These are phyloP conservation scores for Candida quercuum DNA, from an alignment of 805 yeast genomes.

Conservation along the genomic window DNA sequence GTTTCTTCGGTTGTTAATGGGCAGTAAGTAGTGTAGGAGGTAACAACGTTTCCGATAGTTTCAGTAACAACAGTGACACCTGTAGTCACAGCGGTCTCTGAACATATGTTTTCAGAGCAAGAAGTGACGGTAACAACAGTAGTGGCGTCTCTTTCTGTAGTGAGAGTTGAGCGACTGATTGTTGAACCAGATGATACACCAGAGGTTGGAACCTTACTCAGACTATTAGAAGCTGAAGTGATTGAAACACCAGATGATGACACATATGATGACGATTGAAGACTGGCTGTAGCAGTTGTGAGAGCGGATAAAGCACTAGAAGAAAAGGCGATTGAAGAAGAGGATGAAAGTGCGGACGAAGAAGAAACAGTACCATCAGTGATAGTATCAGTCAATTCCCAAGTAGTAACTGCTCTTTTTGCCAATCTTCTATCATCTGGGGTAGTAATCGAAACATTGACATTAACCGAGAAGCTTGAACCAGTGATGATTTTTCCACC, in stretches of 20 bases:
- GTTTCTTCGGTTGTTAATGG: background rate
- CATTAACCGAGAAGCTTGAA: background rate
- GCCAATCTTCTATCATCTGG: slow-evolving; percentile 1
- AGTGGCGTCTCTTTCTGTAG: background rate
- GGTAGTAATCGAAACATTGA: slow-evolving; percentile 1
- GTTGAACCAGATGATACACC: no score
- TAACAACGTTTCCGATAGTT: background rate
- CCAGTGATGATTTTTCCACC: background rate
- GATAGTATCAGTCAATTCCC: background rate
- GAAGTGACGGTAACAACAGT: background rate
- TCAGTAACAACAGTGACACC: background rate
- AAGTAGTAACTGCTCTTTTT: slow-evolving; percentile 2
- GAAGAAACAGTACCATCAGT: background rate
- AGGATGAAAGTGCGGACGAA: background rate
- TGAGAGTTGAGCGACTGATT: background rate
- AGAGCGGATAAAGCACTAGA: background rate
- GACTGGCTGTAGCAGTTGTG: background rate
- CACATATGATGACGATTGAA: no score
- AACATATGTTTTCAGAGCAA: background rate
- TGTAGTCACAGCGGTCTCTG: background rate
- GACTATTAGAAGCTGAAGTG: no score
- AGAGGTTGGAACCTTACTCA: no score
- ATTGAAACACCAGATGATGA: no score
- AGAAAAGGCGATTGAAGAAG: background rate
- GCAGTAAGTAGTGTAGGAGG: background rate